A percentile compares a stretch with the other conserved stretches of the same genome.
These are phyloP conservation scores for Lipomyces oligophaga DNA, from an alignment of 805 yeast genomes.

Conservation along the genomic window DNA sequence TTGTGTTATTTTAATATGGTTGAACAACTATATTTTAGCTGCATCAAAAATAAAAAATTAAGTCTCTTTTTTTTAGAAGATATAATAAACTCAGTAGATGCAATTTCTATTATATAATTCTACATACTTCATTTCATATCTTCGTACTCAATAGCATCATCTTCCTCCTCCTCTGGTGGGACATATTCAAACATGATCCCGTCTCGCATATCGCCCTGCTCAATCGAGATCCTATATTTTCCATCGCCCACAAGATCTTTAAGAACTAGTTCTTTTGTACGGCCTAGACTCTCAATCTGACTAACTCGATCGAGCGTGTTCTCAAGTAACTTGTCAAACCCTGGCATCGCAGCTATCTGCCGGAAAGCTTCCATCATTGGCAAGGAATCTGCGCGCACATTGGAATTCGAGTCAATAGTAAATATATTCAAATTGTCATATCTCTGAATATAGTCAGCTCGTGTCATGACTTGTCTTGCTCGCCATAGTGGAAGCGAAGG, in stretches of 20 bases:
- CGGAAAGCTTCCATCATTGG: conserved; percentile 89
- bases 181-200: conserved; percentile 1
- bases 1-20: no score
- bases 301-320: conserved; percentile 65
- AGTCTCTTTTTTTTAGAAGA: no score
- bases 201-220: conserved; percentile 5
- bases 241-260: conserved; percentile 53
- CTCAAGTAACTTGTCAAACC: conserved; percentile 60
- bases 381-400: conserved; percentile 73
- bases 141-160: no score
- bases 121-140: no score
- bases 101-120: no score
- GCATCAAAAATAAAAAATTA: no score
- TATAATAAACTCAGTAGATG: no score
- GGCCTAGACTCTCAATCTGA: conserved; percentile 70
- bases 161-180: conserved; percentile 10
- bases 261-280: conserved; percentile 71
- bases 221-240: conserved; percentile 8
- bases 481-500: conserved; percentile 81
- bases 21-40: no score
- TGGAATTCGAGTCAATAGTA: conserved; percentile 67
- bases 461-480: conserved; percentile 78
- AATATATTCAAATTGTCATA: conserved; percentile 76
- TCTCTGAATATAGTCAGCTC: conserved; percentile 71
- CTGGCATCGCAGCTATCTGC: conserved; percentile 68